phyloP scores from a whole-genome alignment of 2,329 filamentous ascomycete genomes.

The Macrophomina phaseolina region DNA sequence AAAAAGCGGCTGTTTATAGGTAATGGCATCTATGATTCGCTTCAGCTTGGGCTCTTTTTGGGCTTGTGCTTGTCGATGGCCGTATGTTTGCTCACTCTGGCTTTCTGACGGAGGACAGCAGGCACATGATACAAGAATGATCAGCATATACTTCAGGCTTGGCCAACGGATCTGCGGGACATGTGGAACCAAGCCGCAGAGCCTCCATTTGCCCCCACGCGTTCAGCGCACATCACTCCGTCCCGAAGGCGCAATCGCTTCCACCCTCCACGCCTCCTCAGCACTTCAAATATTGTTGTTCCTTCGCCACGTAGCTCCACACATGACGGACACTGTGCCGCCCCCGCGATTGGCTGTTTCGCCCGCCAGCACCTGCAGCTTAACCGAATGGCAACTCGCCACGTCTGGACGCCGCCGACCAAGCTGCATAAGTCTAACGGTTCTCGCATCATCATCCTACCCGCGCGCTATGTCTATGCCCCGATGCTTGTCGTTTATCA shows the following conservation, averaged over 20 bases:
- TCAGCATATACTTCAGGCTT: too few species aligned
- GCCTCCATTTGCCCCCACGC: neutral
- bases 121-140: too few species aligned
- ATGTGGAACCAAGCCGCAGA: constrained; percentile 12
- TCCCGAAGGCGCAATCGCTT: neutral
- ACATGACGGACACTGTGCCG: neutral
- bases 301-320: constrained; percentile 21
- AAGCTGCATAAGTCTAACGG: neutral
- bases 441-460: neutral
- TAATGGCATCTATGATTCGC: constrained; percentile 18
- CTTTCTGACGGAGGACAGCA: too few species aligned
- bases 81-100: too few species aligned
- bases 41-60: neutral
- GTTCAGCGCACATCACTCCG: neutral
- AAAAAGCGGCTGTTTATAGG: constrained; percentile 18
- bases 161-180: too few species aligned
- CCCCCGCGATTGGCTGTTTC: neutral
- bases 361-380: neutral
- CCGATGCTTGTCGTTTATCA: neutral
- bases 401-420: neutral
- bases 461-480: neutral
- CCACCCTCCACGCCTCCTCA: neutral
- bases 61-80: neutral
- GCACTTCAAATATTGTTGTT: neutral
- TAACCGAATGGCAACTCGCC: constrained; percentile 17